A percentile compares a stretch with the other conserved stretches of the same genome.
Evolutionary conservation across 2,329 filamentous ascomycete genomes (phyloP).

Genomic region (Fusarium anthophilum): DNA sequence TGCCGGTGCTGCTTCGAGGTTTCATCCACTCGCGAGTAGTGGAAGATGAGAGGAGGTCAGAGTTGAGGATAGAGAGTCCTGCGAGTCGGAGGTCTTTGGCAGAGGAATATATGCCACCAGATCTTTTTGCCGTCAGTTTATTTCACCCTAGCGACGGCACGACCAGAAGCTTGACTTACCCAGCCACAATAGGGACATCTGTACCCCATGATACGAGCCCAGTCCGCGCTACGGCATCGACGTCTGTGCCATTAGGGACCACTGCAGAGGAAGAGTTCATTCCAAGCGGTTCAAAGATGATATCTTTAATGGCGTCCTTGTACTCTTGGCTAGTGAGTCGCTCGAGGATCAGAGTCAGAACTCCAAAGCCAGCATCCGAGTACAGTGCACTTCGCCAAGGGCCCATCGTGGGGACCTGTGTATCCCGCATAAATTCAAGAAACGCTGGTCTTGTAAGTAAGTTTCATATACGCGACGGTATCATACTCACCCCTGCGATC

Average conservation of each 20-base stretch:
- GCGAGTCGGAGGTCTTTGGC: slow-evolving; percentile 19
- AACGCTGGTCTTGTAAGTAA: not conserved
- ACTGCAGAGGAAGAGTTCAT: slow-evolving; percentile 6
- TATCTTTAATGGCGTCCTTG: slow-evolving; percentile 8
- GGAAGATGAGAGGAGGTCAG: slow-evolving; percentile 11
- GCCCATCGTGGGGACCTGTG: slow-evolving; percentile 10
- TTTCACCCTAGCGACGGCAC: not conserved
- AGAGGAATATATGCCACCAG: slow-evolving; percentile 27
- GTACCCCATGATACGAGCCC: slow-evolving; percentile 7
- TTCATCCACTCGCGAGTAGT: slow-evolving; percentile 32
- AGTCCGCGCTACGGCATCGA: slow-evolving; percentile 22
- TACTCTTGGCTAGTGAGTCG: slow-evolving; percentile 21
- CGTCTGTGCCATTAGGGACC: not conserved
- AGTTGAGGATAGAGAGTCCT: slow-evolving; percentile 36
- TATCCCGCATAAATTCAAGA: slow-evolving; percentile 14
- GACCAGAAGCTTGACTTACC: slow-evolving; percentile 8
- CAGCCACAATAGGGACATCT: slow-evolving; percentile 34
- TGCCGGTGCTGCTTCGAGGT: slow-evolving; percentile 29
- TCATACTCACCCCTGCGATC: not conserved
- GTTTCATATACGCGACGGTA: accelerated
- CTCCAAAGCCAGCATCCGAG: slow-evolving; percentile 34
- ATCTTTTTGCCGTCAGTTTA: not conserved
- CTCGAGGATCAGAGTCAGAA: slow-evolving; percentile 23
- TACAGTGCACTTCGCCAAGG: slow-evolving; percentile 31
- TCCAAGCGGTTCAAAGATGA: slow-evolving; percentile 18